Evolutionary conservation across 352 stramenopile species (phyloP), one percentile per base, ranked within the genome.

Genomic region (Stramenopiles sp.): DNA sequence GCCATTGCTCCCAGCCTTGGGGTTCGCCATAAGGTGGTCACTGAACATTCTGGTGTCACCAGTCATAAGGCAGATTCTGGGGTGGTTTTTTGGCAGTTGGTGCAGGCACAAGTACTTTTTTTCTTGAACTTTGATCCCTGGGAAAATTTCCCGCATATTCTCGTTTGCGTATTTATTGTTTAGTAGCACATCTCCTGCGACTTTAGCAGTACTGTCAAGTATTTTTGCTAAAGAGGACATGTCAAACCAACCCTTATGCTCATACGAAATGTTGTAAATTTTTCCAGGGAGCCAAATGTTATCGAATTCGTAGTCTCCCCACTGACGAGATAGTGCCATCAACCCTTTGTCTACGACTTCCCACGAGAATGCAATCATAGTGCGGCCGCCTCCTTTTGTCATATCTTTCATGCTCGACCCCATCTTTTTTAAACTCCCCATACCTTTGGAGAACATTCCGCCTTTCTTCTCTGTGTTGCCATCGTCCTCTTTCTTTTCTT

Each of bases 181-280:
- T 63, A 63, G 25, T 12, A 18, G 12, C 25, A 18, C 43, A 25
- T 63, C 25, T 6, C 6, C 12, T 2, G 35, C 53, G n/a, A 71
- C 6, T 71, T 71, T 71, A 71, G 53, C 35, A 31, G 53, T 71
- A 4, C 2, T 71, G 1, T 31, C 35, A 6, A 33, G 53, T 6
- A 4, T 6, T 6, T 6, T 2, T 4, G 31, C 12, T 6, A 2
- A 6, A 2, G 53, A 71, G 33, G 53, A 31, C 35, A 35, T 71
- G 6, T 71, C 2, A 4, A 71, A 31, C 35, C 35, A 33, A 6
- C 53, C 53, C 6, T 6, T 6, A 71, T 71, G 35, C 35, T 71
- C 35, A 71, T 71, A 71, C 6, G 53, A 71, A 2, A 71, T 71
- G 35, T 71, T 31, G 33, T 71, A 33, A 33, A 71, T 6, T 71